These are phyloP conservation scores for Diatrype stigma DNA, from an alignment of 2,329 filamentous ascomycete species.

Conservation along the genomic window DNA sequence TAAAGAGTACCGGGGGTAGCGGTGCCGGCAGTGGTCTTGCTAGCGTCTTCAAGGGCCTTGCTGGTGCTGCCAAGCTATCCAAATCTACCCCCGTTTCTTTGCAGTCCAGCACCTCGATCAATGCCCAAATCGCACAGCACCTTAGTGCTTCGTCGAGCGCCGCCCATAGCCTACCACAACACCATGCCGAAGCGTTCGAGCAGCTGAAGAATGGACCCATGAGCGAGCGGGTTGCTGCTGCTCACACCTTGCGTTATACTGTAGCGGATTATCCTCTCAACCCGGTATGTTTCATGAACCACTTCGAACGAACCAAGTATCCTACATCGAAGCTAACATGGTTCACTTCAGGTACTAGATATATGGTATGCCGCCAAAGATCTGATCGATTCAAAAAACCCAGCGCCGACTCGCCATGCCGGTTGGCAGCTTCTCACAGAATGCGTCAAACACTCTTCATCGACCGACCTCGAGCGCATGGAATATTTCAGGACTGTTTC, in stretches of 20 bases:
- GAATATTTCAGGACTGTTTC: constrained; percentile 63
- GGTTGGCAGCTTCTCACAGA: constrained; percentile 64
- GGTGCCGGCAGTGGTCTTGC: constrained; percentile 44
- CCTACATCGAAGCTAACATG: constrained; percentile 2
- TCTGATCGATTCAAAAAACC: constrained; percentile 54
- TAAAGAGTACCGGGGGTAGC: constrained; percentile 47
- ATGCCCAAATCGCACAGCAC: constrained; percentile 41
- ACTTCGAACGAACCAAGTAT: neutral
- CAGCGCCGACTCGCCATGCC: constrained; percentile 49
- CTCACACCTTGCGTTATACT: constrained; percentile 51
- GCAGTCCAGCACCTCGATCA: constrained; percentile 32
- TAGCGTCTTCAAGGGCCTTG: constrained; percentile 60
- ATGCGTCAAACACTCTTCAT: constrained; percentile 58
- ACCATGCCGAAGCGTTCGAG: constrained; percentile 51
- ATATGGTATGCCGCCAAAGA: constrained; percentile 66
- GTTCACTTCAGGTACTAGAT: constrained; percentile 38
- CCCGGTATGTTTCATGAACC: constrained; percentile 29
- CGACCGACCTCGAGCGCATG: constrained; percentile 62
- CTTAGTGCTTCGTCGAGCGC: constrained; percentile 37
- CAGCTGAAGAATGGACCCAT: constrained; percentile 49
- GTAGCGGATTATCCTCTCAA: constrained; percentile 57
- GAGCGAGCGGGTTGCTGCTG: constrained; percentile 53
- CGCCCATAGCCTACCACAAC: constrained; percentile 42
- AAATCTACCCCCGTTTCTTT: constrained; percentile 45
- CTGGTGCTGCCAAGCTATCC: constrained; percentile 47